Base-by-base conservation (phyloP, 345 rosid genomes). In the Citrus hindsii region DNA sequence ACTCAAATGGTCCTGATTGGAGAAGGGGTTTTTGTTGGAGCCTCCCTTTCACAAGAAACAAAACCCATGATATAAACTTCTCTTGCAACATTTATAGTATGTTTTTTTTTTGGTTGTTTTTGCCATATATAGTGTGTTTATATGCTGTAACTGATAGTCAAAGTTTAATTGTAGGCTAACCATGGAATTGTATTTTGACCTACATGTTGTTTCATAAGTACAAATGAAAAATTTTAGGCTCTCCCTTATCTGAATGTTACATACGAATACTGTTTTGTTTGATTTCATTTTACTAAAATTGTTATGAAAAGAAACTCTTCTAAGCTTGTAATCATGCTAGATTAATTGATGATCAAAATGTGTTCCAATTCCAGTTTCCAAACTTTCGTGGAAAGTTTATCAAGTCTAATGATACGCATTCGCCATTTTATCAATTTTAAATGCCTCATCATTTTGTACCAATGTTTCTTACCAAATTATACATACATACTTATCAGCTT, bases 121-220 rank as follows among this genome's bases (percentile, higher is more conserved):
- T 73, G 82, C 42, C 60, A 38, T 64, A 73, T 58, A 73, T 80
- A 79, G 69, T 75, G 60, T 84, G 84, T 81, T 69, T 71, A 76
- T 73, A 79, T 27, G 30, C 70, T 33, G 63, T 67, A 69, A 62
- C 66, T 70, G 73, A 76, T 73, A 28, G 53, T 61, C 28, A 32
- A 66, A 69, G 22, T 53, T 35, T 76, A 81, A 81, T 67, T 68
- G 22, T 81, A 84, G 86, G 78, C 81, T 84, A 79, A 79, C 81
- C 7, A 40, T 58, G 35, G 67, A 76, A 69, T 73, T 76, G 77
- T 72, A 76, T 79, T 76, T 61, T 67, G 79, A 55, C 64, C 77
- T 69, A 27, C 38, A 55, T 70, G 77, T 69, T 74, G 81, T 64
- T 81, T 62, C 67, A 61, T 71, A 27, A 76, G 18, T 56, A 38